Conservation (phyloP, 768 basidiomycete genomes). For the Tulasnella sp. region DNA sequence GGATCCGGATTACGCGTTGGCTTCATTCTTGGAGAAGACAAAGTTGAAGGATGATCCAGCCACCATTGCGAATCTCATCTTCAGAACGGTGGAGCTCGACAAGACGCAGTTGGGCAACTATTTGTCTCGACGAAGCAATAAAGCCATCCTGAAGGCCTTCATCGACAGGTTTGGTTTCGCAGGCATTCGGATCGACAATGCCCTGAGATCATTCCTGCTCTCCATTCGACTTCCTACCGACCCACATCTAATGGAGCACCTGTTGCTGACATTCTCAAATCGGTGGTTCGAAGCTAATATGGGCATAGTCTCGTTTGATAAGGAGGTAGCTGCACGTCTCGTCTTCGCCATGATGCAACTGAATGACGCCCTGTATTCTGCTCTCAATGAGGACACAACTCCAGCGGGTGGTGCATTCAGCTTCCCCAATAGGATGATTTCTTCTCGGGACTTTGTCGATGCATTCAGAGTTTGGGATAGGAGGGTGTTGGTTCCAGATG, state of each 20-base stretch:
- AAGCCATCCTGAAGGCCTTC: slow-evolving; percentile 65
- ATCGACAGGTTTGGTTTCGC: slow-evolving; percentile 79
- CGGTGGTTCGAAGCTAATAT: slow-evolving; percentile 88
- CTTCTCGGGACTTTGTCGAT: slow-evolving; percentile 65
- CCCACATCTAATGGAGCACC: slow-evolving; percentile 40
- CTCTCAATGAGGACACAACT: slow-evolving; percentile 16
- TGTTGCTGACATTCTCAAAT: slow-evolving; percentile 73
- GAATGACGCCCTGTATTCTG: slow-evolving; percentile 67
- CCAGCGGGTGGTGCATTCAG: slow-evolving; percentile 11
- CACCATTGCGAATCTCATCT: slow-evolving; percentile 61
- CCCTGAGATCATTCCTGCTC: slow-evolving; percentile 77
- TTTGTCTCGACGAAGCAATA: slow-evolving; percentile 59
- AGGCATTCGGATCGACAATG: slow-evolving; percentile 74
- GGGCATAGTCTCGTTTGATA: slow-evolving; percentile 58
- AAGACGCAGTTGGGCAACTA: slow-evolving; percentile 72
- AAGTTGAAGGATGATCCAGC: slow-evolving; percentile 48
- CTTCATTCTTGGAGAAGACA: slow-evolving; percentile 51
- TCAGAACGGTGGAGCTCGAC: slow-evolving; percentile 75
- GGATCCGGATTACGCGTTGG: slow-evolving; percentile 69
- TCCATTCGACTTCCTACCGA: slow-evolving; percentile 55
- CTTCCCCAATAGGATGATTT: slow-evolving; percentile 37
- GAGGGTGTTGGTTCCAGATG: slow-evolving; percentile 54
- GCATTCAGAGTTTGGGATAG: slow-evolving; percentile 72
- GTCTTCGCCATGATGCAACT: slow-evolving; percentile 74
- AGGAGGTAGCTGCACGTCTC: slow-evolving; percentile 62